Evolutionary conservation across 2,329 filamentous ascomycete species (phyloP), one percentile per base, ranked within the genome.

Genomic region (Alternaria alternata): DNA sequence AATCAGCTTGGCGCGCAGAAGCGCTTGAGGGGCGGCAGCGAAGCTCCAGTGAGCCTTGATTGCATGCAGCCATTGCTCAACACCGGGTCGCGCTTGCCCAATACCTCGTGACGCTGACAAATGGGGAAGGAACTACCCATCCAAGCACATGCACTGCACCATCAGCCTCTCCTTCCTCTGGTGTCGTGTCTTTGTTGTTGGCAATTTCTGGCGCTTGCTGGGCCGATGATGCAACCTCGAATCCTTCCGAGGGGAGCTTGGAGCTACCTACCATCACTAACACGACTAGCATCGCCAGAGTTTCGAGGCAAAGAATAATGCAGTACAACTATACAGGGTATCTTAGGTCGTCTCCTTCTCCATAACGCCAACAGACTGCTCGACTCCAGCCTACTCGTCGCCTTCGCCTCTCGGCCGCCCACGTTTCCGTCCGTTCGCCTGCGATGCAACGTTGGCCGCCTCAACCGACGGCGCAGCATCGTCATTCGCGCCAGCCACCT

Each of bases 401-500:
- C 47, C 65, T 2, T 64, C 54, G 14, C 57, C 42, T 39, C 61
- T 56, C 61, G 59, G 56, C 34, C 67, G 47, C 26, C 69, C 63
- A 9, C 65, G 67, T 48, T 69, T 65, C 18, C 72, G 67, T 28
- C 59, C 63, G 12, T 38, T 49, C 26, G 54, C 44, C 30, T 63
- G 57, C 41, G 62, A 59, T 44, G 63, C 55, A 8, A 55, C 47
- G 41, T 30, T 51, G 22, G 51, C 53, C 41, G 52, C 43, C 56
- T 62, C 59, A 8, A 39, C 48, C 9, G 20, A 52, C 32, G 46
- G 51, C 55, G 2, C 62, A 54, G 38, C 64, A 42, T 53, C 54
- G 32, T 61, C 59, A 47, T 64, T 58, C 5, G 61, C 65, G 4
- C 71, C 71, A 1, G 63, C 69, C 8, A 76, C 60, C 18, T 73